phyloP scores from a whole-genome alignment of 257 asterid species.

The Linderniella brevidens region DNA sequence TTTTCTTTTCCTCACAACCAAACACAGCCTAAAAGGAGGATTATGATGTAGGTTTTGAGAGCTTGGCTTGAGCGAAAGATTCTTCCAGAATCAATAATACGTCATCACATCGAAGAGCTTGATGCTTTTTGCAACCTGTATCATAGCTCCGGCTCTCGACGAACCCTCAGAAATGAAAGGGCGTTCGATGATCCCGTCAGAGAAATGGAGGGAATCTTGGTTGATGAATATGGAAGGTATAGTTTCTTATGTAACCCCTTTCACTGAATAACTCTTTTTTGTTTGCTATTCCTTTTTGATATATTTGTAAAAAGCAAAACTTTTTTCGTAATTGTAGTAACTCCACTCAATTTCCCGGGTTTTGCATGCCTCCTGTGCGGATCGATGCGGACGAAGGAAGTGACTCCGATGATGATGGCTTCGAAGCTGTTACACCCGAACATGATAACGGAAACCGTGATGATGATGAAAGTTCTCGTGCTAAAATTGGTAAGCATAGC shows the following conservation, averaged over 20 bases:
- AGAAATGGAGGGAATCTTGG: constrained; percentile 90
- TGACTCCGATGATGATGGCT: constrained; percentile 82
- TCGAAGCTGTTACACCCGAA: constrained; percentile 57
- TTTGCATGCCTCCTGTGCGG: constrained; percentile 77
- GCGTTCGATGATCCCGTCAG: constrained; percentile 85
- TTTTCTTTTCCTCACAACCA: no score
- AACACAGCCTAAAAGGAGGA: no score
- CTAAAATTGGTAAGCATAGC: constrained; percentile 46
- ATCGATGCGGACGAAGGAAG: constrained; percentile 47
- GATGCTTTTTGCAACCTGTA: constrained; percentile 49
- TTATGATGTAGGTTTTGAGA: constrained; percentile 53
- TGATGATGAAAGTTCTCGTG: constrained; percentile 15
- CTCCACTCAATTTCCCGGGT: constrained; percentile 83
- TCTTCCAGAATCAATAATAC: constrained; percentile 67
- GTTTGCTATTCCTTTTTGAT: constrained; percentile 8
- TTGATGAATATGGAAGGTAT: constrained; percentile 96
- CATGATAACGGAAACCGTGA: constrained; percentile 29
- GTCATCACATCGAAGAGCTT: constrained; percentile 78
- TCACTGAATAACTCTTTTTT: not conserved
- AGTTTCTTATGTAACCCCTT: not conserved
- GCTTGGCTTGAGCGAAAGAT: constrained; percentile 89
- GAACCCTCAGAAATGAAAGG: constrained; percentile 56
- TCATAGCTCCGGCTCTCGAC: constrained; percentile 39
- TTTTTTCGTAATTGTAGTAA: constrained; percentile 23
- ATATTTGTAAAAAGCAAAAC: no score